Evolutionary conservation across 805 yeast species (phyloP).

Genomic region (Starmerella geochares): DNA sequence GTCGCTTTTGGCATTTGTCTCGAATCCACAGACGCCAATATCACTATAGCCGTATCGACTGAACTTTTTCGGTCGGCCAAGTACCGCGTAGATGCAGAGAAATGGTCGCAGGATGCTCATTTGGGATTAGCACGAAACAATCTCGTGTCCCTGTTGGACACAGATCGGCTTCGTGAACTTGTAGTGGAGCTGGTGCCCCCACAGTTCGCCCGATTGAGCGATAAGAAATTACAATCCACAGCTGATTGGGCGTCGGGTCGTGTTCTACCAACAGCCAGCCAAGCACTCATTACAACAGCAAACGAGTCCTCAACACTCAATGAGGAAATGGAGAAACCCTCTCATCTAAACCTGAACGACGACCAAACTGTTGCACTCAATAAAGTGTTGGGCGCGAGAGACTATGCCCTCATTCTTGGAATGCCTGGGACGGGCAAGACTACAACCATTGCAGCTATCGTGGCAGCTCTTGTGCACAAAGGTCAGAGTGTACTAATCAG

Average conservation of each 20-base stretch:
- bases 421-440: conserved; percentile 99
- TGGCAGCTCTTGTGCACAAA: conserved; percentile 47
- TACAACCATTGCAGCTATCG: conserved; percentile 71
- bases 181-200: conserved; percentile 40
- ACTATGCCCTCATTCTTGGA: conserved; percentile 75
- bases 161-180: conserved; percentile 35
- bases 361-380: conserved; percentile 68
- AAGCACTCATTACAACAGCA: background rate
- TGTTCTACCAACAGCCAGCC: conserved; percentile 6
- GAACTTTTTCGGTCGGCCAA: conserved; percentile 13
- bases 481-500: conserved; percentile 66
- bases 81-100: conserved; percentile 72
- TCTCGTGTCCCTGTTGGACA: conserved; percentile 53
- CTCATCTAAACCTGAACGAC: conserved; percentile 39
- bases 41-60: conserved; percentile 3
- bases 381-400: conserved; percentile 52
- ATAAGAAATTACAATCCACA: conserved; percentile 12
- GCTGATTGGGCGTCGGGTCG: conserved; percentile 16
- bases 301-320: background rate
- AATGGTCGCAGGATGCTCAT: conserved; percentile 66
- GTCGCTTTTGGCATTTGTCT: conserved; percentile 13
- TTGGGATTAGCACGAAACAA: conserved; percentile 70
- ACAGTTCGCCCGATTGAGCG: conserved; percentile 8
- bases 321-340: background rate
- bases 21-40: background rate